These are phyloP conservation scores for Poterioochromonas sp. DNA, from an alignment of 352 stramenopile genomes.

Conservation along the genomic window DNA sequence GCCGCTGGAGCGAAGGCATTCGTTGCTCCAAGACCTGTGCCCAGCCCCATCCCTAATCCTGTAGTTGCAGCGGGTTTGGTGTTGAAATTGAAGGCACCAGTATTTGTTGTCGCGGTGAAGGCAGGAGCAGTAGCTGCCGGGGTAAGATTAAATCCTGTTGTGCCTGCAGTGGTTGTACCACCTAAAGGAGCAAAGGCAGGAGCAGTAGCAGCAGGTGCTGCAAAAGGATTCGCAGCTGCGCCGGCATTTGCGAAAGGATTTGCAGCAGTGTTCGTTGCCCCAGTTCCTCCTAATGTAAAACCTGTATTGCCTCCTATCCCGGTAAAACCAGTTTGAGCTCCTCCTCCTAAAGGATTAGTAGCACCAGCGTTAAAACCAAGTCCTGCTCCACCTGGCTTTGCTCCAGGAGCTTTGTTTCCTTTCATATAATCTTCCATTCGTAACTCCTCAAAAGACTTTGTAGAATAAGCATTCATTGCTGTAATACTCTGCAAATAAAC, in stretches of 20 bases:
- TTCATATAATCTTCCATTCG: conserved; percentile 34
- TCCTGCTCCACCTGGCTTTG: too few relatives aligned
- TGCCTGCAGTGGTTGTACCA: background rate
- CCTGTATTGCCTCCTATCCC: too few relatives aligned
- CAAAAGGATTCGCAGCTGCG: background rate
- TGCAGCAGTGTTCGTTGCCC: background rate
- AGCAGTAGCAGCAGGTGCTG: background rate
- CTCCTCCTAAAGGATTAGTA: too few relatives aligned
- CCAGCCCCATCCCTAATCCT: too few relatives aligned
- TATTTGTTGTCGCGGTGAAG: too few relatives aligned
- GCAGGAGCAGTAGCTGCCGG: background rate
- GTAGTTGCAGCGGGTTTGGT: too few relatives aligned
- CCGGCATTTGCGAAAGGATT: background rate
- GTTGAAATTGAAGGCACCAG: too few relatives aligned
- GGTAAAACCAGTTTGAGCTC: too few relatives aligned
- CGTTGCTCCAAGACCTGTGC: too few relatives aligned
- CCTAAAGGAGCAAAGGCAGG: background rate
- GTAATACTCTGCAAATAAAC: conserved; percentile 32
- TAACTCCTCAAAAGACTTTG: conserved; percentile 38
- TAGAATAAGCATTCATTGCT: conserved; percentile 36
- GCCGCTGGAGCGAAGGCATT: background rate
- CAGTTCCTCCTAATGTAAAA: too few relatives aligned
- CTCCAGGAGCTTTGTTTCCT: background rate
- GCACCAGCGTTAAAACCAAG: too few relatives aligned
- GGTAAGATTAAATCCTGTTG: background rate